Conservation (phyloP, 2,329 filamentous ascomycete genomes). For the Paraphaeosphaeria minitans region DNA sequence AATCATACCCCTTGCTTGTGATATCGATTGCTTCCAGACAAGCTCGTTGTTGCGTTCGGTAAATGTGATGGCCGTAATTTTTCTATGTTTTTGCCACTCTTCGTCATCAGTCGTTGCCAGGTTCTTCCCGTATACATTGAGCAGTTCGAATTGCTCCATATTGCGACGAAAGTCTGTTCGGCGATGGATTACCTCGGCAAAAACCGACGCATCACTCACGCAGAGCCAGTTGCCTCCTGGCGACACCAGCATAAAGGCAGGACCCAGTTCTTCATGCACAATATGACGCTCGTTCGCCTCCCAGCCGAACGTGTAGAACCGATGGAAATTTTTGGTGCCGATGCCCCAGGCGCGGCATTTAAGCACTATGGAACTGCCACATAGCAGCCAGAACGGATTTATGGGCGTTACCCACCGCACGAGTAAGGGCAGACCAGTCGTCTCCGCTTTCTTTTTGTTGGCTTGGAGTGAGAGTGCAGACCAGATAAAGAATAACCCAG, state of each 20-base stretch:
- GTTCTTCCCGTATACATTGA: conserved; percentile 31
- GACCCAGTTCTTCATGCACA: conserved; percentile 19
- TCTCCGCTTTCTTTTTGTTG: no score
- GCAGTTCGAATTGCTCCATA: conserved; percentile 23
- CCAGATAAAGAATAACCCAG: no score
- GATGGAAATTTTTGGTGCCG: background rate
- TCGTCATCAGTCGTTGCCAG: conserved; percentile 27
- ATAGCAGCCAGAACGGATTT: no score
- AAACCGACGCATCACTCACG: conserved; percentile 16
- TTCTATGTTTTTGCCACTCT: conserved; percentile 35
- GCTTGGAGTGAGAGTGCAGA: no score
- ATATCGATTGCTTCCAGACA: conserved; percentile 26
- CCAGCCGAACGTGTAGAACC: conserved; percentile 23
- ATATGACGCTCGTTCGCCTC: conserved; percentile 17
- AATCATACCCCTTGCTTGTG: conserved; percentile 23
- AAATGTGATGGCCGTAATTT: conserved; percentile 28
- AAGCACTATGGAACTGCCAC: no score
- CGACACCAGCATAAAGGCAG: conserved; percentile 18
- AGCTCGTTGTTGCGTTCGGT: conserved; percentile 35
- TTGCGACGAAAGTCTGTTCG: conserved; percentile 23
- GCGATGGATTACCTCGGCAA: conserved; percentile 15
- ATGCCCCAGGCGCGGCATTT: no score
- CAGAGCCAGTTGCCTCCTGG: conserved; percentile 20
- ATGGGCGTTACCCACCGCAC: no score
- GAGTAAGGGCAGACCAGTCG: no score